These are phyloP conservation scores for Rubia tinctorum DNA, from an alignment of 305 asterid species.

Conservation along the genomic window DNA sequence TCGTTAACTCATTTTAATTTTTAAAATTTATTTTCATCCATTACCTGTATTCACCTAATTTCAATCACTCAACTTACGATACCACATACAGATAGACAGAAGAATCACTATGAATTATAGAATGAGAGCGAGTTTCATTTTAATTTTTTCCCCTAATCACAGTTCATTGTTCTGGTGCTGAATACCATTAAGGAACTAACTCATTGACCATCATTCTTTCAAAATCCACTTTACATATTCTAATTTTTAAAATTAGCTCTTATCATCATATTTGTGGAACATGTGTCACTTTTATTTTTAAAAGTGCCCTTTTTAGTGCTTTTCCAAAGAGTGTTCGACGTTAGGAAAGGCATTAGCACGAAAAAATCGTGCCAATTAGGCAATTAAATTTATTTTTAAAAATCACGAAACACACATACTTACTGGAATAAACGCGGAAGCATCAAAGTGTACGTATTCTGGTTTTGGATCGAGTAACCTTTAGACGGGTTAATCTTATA, in stretches of 20 bases:
- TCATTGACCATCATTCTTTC: neutral
- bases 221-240: neutral
- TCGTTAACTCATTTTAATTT: no score
- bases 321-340: neutral
- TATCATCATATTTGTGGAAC: neutral
- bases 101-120: no score
- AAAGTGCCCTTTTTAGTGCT: neutral
- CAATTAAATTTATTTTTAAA: neutral
- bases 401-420: neutral
- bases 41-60: no score
- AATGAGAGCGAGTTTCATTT: no score
- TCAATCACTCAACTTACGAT: no score
- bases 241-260: neutral
- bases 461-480: no score
- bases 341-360: neutral
- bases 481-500: no score
- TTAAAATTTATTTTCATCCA: no score
- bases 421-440: neutral
- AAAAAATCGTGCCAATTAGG: neutral
- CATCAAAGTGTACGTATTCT: neutral
- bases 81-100: no score
- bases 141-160: no score
- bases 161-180: no score
- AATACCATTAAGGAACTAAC: neutral
- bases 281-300: neutral